Evolutionary conservation across 164 flowering plant species (phyloP).

Genomic region (Sextonia rubra): DNA sequence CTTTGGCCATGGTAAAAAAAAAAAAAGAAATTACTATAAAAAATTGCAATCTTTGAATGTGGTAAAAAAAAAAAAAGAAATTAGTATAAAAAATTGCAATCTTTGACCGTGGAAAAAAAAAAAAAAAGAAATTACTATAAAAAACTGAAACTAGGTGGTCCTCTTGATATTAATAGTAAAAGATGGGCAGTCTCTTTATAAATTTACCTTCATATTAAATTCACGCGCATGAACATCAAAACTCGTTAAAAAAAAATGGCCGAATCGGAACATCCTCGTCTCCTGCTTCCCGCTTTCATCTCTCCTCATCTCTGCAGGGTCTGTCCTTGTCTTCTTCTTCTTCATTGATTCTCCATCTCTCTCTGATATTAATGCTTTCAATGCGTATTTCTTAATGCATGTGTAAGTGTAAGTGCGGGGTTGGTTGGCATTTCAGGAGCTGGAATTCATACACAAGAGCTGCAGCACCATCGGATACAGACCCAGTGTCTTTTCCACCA

Average conservation of each 20-base stretch:
- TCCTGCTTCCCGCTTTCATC: conserved; percentile 54
- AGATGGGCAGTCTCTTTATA: too few relatives aligned
- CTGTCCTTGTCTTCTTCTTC: neutral
- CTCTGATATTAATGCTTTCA: neutral
- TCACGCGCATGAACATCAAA: neutral
- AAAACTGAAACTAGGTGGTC: neutral
- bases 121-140: too few relatives aligned
- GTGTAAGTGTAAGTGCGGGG: too few relatives aligned
- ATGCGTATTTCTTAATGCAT: neutral
- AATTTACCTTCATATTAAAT: too few relatives aligned
- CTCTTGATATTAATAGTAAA: neutral
- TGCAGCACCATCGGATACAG: conserved; percentile 83
- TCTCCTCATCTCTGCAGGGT: conserved; percentile 66
- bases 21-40: too few relatives aligned
- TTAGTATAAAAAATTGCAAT: too few relatives aligned
- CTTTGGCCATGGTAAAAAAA: too few relatives aligned
- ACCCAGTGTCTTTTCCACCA: conserved; percentile 82
- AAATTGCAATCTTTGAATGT: too few relatives aligned
- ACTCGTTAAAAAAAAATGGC: conserved; percentile 18
- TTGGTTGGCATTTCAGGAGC: conserved; percentile 45
- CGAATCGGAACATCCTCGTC: conserved; percentile 50
- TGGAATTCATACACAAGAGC: conserved; percentile 91
- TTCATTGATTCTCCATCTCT: neutral
- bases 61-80: too few relatives aligned
- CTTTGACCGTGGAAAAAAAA: too few relatives aligned